Evolutionary conservation across 116 monocot genomes (phyloP).

Genomic region (Dioscorea cayenensis): DNA sequence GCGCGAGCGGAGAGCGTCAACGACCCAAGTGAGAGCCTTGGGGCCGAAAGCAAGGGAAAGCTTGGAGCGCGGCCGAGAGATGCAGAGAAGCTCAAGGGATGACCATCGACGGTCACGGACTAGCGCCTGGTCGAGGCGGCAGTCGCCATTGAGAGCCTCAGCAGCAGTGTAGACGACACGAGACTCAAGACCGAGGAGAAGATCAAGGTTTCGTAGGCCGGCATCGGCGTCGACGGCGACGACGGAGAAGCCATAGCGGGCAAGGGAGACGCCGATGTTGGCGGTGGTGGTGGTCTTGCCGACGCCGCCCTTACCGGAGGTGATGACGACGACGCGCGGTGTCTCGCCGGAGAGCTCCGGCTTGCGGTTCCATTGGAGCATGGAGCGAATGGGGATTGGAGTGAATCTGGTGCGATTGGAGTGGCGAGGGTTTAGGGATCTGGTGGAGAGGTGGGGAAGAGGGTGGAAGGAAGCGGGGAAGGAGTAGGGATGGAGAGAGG

Average conservation of each 20-base stretch:
- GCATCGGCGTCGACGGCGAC: constrained; percentile 89
- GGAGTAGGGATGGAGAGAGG: not conserved
- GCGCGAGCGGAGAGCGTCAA: constrained; percentile 57
- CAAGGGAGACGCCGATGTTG: constrained; percentile 73
- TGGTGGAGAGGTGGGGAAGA: not conserved
- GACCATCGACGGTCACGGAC: constrained; percentile 78
- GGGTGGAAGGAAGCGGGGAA: not conserved
- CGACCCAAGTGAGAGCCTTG: constrained; percentile 71
- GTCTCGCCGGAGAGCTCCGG: constrained; percentile 58
- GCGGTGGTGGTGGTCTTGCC: constrained; percentile 91
- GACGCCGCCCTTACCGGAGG: constrained; percentile 90
- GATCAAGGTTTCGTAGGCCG: constrained; percentile 82
- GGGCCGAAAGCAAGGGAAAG: constrained; percentile 74
- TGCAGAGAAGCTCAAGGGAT: constrained; percentile 60
- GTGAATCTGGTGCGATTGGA: not conserved
- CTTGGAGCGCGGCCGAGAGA: constrained; percentile 77
- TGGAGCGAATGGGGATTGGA: not conserved
- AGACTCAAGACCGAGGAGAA: constrained; percentile 84
- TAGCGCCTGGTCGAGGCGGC: constrained; percentile 96
- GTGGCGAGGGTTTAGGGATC: not conserved
- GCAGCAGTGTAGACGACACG: constrained; percentile 89
- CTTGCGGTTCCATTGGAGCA: constrained; percentile 60
- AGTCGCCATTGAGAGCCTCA: constrained; percentile 86
- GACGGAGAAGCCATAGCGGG: constrained; percentile 68
- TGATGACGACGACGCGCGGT: constrained; percentile 76